phyloP scores from a whole-genome alignment of 352 stramenopile genomes.

The Globisporangium middletonii region DNA sequence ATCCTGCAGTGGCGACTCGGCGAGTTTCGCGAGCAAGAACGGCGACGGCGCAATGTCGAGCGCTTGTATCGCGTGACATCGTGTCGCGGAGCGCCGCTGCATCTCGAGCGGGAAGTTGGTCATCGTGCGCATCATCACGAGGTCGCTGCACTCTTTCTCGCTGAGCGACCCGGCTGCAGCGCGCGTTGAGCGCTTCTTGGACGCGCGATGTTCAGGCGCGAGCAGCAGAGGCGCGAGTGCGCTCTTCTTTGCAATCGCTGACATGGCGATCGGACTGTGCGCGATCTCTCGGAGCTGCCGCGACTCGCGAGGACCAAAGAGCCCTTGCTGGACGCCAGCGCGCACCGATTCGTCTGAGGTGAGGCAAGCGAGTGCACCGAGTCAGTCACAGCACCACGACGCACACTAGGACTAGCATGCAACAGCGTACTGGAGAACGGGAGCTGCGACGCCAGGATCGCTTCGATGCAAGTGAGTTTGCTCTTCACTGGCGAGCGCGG shows the following conservation, averaged over 20 bases:
- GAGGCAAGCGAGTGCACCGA: neutral
- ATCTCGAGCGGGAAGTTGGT: constrained; percentile 41
- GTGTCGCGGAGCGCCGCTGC: constrained; percentile 20
- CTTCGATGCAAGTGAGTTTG: constrained; percentile 5
- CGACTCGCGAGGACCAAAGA: constrained; percentile 41
- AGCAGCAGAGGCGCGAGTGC: constrained; percentile 26
- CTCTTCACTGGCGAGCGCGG: neutral
- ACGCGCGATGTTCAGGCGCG: constrained; percentile 5
- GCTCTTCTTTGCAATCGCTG: constrained; percentile 20
- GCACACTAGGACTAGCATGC: neutral
- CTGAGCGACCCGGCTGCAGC: neutral
- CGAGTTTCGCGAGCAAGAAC: constrained; percentile 35
- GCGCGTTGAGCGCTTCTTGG: neutral
- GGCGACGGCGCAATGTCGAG: constrained; percentile 31
- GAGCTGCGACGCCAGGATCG: constrained; percentile 12
- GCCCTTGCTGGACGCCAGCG: constrained; percentile 25
- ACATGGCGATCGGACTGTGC: constrained; percentile 17
- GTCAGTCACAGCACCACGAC: neutral
- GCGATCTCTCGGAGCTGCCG: constrained; percentile 26
- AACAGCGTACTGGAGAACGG: constrained; percentile 27
- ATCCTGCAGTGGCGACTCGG: constrained; percentile 4
- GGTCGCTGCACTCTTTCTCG: constrained; percentile 13
- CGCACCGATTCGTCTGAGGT: constrained; percentile 25
- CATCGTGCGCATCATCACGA: constrained; percentile 17
- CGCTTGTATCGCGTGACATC: constrained; percentile 10